A percentile compares a stretch with the other conserved stretches of the same genome.
phyloP scores from a whole-genome alignment of 768 basidiomycete species.

The Leccinum rimulosum region DNA sequence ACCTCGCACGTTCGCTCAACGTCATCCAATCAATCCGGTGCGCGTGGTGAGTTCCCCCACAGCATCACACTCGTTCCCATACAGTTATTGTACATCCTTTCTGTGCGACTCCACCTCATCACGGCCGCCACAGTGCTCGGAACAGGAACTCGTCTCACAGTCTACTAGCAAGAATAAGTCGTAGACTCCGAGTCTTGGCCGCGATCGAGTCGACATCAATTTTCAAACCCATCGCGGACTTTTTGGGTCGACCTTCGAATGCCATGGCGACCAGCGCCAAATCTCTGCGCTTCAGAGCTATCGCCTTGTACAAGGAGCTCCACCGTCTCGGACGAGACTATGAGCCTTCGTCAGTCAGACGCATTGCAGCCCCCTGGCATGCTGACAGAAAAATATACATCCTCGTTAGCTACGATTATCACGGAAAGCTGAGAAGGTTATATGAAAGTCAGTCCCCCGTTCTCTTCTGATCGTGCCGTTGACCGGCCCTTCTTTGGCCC shows the following conservation, averaged over 20 bases:
- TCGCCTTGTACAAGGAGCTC: slow-evolving; percentile 80
- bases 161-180: background rate
- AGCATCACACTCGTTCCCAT: background rate
- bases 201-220: background rate
- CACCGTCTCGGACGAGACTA: slow-evolving; percentile 79
- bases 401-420: slow-evolving; percentile 66
- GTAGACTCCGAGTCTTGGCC: background rate
- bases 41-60: background rate
- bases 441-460: slow-evolving; percentile 63
- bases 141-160: background rate
- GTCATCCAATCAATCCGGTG: slow-evolving; percentile 4
- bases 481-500: background rate
- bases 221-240: background rate
- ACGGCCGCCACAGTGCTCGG: background rate
- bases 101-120: background rate
- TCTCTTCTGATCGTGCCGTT: background rate
- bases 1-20: slow-evolving; percentile 30
- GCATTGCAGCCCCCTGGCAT: slow-evolving; percentile 9
- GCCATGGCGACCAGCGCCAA: slow-evolving; percentile 45
- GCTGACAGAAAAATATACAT: slow-evolving; percentile 2
- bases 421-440: slow-evolving; percentile 63
- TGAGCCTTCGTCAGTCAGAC: slow-evolving; percentile 66
- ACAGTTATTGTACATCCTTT: background rate
- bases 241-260: background rate
- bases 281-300: slow-evolving; percentile 55